Evolutionary conservation across 2,329 filamentous ascomycete genomes (phyloP), one percentile per base, ranked within the genome.

Genomic region (Fusarium sp.): DNA sequence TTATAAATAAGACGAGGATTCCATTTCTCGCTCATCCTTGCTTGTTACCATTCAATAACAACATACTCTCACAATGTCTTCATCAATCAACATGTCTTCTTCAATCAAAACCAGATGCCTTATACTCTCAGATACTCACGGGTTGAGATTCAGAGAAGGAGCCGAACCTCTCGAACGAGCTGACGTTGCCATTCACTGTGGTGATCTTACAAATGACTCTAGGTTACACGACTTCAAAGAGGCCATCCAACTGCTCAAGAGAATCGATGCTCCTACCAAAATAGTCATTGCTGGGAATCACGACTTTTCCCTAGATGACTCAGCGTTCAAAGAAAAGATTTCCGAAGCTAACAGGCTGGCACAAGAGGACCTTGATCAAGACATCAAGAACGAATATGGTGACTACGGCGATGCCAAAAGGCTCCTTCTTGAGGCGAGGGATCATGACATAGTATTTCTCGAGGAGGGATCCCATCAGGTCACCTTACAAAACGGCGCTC

Each of bases 211-310:
- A 1, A 67, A 80, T 1, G 71, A 77, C 22, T 85, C 83, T 1
- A 82, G 78, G 25, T 48, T 84, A 0, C 49, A 75, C 1, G 81
- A 84, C 44, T 82, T 80, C 43, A 70, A 63, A 22, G 62, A 69
- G 4, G 75, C 81, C 0, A 70, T 86, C 6, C 56, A 75, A 3
- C 69, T 82, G 0, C 75, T 87, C 0, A 67, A 76, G 10, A 50
- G 49, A 0, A 72, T 85, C 17, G 58, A 81, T 2, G 82, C 83
- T 0, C 78, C 81, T 0, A 72, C 85, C 5, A 86, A 86, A 55
- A 68, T 86, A 2, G 75, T 81, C 8, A 85, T 87, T 43, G 78
- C 84, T 3, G 84, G 84, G 1, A 86, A 86, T 51, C 83, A 86
- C 60, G 83, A 87, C 60, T 84, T 84, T 40, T 81, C 77, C 0